These are phyloP conservation scores for Isoetes taiwanensis DNA, from an alignment of 75 land plant genomes.

Conservation along the genomic window DNA sequence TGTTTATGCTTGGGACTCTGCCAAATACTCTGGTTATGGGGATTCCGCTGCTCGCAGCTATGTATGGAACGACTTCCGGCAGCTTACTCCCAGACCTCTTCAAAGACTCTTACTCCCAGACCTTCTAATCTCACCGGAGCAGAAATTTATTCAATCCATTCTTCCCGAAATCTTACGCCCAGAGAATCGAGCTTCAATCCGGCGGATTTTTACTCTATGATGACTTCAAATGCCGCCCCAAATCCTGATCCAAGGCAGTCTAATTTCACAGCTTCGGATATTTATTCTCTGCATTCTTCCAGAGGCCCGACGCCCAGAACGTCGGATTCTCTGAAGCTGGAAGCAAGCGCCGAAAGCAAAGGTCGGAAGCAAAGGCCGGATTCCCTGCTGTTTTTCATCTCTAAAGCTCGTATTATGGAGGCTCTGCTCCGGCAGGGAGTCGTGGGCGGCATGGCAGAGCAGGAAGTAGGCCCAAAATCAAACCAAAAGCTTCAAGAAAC, in stretches of 20 bases:
- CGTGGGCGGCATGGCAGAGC: no score
- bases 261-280: slow-evolving; percentile 38
- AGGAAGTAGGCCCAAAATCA: no score
- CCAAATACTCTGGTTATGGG: slow-evolving; percentile 69
- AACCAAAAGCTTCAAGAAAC: no score
- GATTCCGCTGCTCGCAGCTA: slow-evolving; percentile 49
- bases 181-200: slow-evolving; percentile 56
- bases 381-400: no score
- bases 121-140: slow-evolving; percentile 88
- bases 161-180: slow-evolving; percentile 43
- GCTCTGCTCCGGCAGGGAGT: no score
- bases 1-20: slow-evolving; percentile 47
- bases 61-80: slow-evolving; percentile 43
- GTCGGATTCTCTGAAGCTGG: no score
- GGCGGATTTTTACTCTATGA: slow-evolving; percentile 8
- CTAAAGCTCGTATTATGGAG: no score
- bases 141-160: slow-evolving; percentile 56
- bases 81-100: slow-evolving; percentile 30
- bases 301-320: slow-evolving; percentile 17
- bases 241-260: slow-evolving; percentile 25
- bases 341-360: no score
- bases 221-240: slow-evolving; percentile 2
- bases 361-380: no score
- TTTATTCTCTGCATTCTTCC: slow-evolving; percentile 44
- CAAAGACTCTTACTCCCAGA: slow-evolving; percentile 42